Conservation (phyloP, 345 rosid genomes). For the Cardamine occulta region DNA sequence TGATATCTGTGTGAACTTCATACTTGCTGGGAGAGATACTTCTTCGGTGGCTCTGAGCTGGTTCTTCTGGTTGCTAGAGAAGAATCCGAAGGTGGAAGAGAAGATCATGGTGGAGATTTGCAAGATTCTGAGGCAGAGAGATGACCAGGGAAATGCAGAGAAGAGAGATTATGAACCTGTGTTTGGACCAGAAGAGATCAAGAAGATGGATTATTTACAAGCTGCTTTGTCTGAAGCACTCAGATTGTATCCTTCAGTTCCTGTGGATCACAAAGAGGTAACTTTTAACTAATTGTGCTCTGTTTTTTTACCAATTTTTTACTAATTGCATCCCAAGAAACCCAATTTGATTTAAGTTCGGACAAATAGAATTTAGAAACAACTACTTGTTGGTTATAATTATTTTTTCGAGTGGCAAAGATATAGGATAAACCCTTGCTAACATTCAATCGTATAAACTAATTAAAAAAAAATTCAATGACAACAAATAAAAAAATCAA, state of each 20-base stretch:
- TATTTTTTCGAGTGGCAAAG: neutral
- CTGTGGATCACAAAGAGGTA: constrained; percentile 98
- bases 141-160: constrained; percentile 19
- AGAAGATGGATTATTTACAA: constrained; percentile 94
- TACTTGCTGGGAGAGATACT: constrained; percentile 97
- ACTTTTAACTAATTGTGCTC: constrained; percentile 6
- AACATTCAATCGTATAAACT: neutral
- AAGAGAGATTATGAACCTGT: constrained; percentile 34
- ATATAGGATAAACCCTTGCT: neutral
- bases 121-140: constrained; percentile 57
- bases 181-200: constrained; percentile 79
- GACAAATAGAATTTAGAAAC: neutral
- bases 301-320: neutral
- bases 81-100: constrained; percentile 66
- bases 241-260: constrained; percentile 94
- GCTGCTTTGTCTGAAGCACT: constrained; percentile 94
- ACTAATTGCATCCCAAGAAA: constrained; percentile 18
- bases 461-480: neutral
- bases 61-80: constrained; percentile 78
- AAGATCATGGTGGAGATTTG: constrained; percentile 65
- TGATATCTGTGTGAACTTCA: constrained; percentile 91
- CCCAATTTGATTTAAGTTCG: neutral
- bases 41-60: constrained; percentile 94
- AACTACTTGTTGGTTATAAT: neutral
- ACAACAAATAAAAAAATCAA: neutral